Conservation (phyloP, 108 stramenopile species). For the Nitzschia palea region DNA sequence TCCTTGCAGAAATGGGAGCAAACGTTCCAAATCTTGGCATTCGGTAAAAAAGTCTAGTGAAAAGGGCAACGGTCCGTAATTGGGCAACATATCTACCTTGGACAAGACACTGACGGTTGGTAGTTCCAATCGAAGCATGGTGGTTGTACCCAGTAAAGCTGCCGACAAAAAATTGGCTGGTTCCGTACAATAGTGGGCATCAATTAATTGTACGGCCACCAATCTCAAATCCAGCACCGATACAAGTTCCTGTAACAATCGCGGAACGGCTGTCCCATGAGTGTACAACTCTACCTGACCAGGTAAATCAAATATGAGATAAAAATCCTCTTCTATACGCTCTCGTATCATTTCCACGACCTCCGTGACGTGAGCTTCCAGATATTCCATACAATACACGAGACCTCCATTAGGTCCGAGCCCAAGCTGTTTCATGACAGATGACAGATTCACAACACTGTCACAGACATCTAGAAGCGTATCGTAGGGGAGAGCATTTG, state of each 20-base stretch:
- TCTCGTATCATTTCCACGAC: slow-evolving; percentile 50
- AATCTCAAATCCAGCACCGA: slow-evolving; percentile 85
- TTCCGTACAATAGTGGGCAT: slow-evolving; percentile 92
- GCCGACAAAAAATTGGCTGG: slow-evolving; percentile 92
- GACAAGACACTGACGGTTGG: slow-evolving; percentile 95
- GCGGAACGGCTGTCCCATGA: slow-evolving; percentile 74
- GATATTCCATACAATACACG: slow-evolving; percentile 96
- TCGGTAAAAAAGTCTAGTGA: slow-evolving; percentile 81
- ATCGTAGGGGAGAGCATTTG: slow-evolving; percentile 66
- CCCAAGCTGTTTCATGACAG: slow-evolving; percentile 88
- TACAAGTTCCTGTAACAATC: slow-evolving; percentile 62
- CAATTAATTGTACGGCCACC: slow-evolving; percentile 92
- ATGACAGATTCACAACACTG: slow-evolving; percentile 76
- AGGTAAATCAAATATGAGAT: slow-evolving; percentile 95
- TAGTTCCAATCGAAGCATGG: slow-evolving; percentile 95
- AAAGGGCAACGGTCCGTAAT: slow-evolving; percentile 61
- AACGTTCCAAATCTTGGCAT: slow-evolving; percentile 72
- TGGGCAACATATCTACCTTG: slow-evolving; percentile 88
- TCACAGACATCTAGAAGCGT: slow-evolving; percentile 76
- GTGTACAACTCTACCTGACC: slow-evolving; percentile 98
- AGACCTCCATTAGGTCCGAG: slow-evolving; percentile 97
- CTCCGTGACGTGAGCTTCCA: slow-evolving; percentile 74
- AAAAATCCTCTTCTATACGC: slow-evolving; percentile 32
- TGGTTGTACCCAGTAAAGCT: slow-evolving; percentile 85
- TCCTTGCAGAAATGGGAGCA: slow-evolving; percentile 75